Conservation (phyloP, 2,329 filamentous ascomycete species). For the Rachicladosporium sp. region DNA sequence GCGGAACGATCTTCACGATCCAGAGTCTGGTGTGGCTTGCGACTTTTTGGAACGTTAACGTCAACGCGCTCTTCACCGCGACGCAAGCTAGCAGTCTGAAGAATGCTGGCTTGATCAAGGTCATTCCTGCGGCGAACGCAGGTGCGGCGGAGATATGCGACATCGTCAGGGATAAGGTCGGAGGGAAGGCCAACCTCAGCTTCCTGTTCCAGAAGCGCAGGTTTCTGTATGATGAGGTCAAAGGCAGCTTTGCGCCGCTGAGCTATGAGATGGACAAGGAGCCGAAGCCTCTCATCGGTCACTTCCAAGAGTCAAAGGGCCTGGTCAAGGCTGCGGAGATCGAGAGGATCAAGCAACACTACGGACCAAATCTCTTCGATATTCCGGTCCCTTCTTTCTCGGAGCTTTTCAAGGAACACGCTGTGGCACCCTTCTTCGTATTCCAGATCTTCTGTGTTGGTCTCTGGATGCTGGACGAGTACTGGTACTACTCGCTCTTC, state of each 20-base stretch:
- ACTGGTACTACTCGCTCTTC: slow-evolving; percentile 99
- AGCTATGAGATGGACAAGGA: slow-evolving; percentile 73
- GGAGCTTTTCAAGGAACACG: slow-evolving; percentile 95
- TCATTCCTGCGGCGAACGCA: slow-evolving; percentile 80
- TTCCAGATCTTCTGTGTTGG: slow-evolving; percentile 99
- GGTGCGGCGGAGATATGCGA: slow-evolving; percentile 79
- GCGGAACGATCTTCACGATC: slow-evolving; percentile 71
- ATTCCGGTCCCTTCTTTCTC: slow-evolving; percentile 93
- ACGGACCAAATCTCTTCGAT: slow-evolving; percentile 91
- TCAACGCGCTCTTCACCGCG: slow-evolving; percentile 71
- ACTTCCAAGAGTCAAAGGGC: slow-evolving; percentile 71
- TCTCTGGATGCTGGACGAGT: slow-evolving; percentile 98
- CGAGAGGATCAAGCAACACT: slow-evolving; percentile 73
- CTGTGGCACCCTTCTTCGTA: slow-evolving; percentile 96
- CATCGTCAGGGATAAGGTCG: slow-evolving; percentile 63
- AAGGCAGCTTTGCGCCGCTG: slow-evolving; percentile 67
- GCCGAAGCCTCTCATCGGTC: slow-evolving; percentile 64
- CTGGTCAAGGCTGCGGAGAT: slow-evolving; percentile 62
- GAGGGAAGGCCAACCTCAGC: slow-evolving; percentile 63
- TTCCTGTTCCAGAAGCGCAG: slow-evolving; percentile 98
- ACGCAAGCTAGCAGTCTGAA: slow-evolving; percentile 56
- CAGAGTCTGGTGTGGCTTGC: slow-evolving; percentile 89
- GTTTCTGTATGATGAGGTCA: slow-evolving; percentile 68
- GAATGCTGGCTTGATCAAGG: slow-evolving; percentile 77
- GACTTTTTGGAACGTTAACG: slow-evolving; percentile 93